Conservation (phyloP, 352 stramenopile genomes). For the Pythium aquatile region DNA sequence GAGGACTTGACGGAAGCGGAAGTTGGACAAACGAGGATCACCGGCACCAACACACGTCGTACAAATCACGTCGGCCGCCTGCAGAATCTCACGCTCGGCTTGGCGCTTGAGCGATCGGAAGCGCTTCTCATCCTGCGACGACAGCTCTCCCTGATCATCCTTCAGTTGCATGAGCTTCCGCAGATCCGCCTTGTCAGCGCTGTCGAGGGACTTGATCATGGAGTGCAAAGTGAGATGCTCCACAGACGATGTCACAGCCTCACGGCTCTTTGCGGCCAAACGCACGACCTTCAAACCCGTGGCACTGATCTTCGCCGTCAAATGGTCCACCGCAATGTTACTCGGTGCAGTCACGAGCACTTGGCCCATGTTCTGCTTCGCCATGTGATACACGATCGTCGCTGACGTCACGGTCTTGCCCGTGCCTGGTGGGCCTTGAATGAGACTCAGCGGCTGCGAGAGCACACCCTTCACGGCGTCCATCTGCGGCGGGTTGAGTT, state of each 20-base stretch:
- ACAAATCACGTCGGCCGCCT: slow-evolving; percentile 99
- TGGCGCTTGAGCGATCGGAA: slow-evolving; percentile 93
- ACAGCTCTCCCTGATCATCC: slow-evolving; percentile 93
- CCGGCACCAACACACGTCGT: slow-evolving; percentile 98
- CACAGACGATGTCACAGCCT: slow-evolving; percentile 93
- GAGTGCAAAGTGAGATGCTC: slow-evolving; percentile 98
- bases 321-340: slow-evolving; percentile 99
- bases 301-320: slow-evolving; percentile 89
- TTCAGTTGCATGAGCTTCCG: slow-evolving; percentile 94
- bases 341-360: slow-evolving; percentile 98
- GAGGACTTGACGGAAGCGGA: slow-evolving; percentile 98
- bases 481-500: slow-evolving; percentile 98
- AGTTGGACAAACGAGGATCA: slow-evolving; percentile 97
- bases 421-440: slow-evolving; percentile 97
- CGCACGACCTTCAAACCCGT: slow-evolving; percentile 98
- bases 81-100: slow-evolving; percentile 95
- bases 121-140: slow-evolving; percentile 95
- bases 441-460: slow-evolving; percentile 96
- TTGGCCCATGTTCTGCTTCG: slow-evolving; percentile 97
- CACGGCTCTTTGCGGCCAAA: slow-evolving; percentile 97
- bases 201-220: slow-evolving; percentile 93
- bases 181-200: slow-evolving; percentile 88
- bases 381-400: slow-evolving; percentile 99
- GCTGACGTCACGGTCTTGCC: slow-evolving; percentile 98
- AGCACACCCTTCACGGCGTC: slow-evolving; percentile 95